Conservation (phyloP, 1,284 basidiomycete genomes). For the Phellinidium pouzarii region DNA sequence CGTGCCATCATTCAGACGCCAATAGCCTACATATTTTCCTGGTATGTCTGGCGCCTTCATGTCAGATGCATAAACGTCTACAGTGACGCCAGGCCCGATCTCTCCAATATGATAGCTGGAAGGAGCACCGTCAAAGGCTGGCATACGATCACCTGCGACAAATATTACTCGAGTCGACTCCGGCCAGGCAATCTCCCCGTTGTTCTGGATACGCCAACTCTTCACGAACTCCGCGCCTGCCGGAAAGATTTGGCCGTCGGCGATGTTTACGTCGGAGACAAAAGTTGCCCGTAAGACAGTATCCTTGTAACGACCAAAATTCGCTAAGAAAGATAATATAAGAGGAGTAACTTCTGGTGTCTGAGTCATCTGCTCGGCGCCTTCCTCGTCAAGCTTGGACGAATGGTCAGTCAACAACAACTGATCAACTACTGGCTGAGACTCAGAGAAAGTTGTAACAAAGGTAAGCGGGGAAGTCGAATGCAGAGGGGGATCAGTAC, state of each 20-base stretch:
- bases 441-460: not conserved
- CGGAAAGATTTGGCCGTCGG: conserved; percentile 71
- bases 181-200: conserved; percentile 60
- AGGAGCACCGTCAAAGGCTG: conserved; percentile 28
- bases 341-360: not conserved
- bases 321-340: conserved; percentile 5
- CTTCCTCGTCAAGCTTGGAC: not conserved
- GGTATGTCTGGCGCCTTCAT: conserved; percentile 72
- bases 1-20: conserved; percentile 57
- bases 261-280: conserved; percentile 62
- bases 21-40: conserved; percentile 70
- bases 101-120: conserved; percentile 42
- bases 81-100: conserved; percentile 46
- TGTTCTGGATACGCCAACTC: conserved; percentile 69
- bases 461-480: conserved; percentile 5
- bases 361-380: not conserved
- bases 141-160: conserved; percentile 54
- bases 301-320: not conserved
- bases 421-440: not conserved
- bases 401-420: not conserved
- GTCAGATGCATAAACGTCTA: conserved; percentile 66
- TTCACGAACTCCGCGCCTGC: conserved; percentile 82
- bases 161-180: conserved; percentile 57
- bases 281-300: conserved; percentile 28
- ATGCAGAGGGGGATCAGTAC: conserved; percentile 4